A percentile compares a stretch with the other conserved stretches of the same genome.
These are phyloP conservation scores for Acephala macrosclerotiorum DNA, from an alignment of 2,329 filamentous ascomycete species.

Conservation along the genomic window DNA sequence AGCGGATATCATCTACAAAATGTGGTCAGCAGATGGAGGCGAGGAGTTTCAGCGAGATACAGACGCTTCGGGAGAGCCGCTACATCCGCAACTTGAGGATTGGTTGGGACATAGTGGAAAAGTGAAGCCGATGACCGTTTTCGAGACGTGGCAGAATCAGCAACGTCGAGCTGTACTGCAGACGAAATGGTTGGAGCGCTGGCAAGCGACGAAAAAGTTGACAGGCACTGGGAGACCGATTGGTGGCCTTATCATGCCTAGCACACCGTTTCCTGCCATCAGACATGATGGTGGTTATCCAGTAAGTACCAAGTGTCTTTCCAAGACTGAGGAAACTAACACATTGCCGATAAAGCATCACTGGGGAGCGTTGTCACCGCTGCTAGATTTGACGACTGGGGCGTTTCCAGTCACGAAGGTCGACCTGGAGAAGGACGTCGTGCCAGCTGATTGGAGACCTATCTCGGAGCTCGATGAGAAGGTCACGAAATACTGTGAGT, in stretches of 20 bases:
- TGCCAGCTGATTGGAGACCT: conserved; percentile 34
- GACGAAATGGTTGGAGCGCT: conserved; percentile 34
- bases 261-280: conserved; percentile 24
- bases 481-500: conserved; percentile 34
- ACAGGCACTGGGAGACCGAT: conserved; percentile 24
- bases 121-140: conserved; percentile 31
- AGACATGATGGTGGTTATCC: conserved; percentile 26
- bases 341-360: conserved; percentile 14
- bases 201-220: conserved; percentile 28
- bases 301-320: too few species aligned
- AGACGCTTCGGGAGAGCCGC: conserved; percentile 36
- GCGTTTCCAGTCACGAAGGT: conserved; percentile 39
- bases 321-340: neutral
- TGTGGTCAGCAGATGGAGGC: conserved; percentile 17
- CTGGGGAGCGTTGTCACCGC: conserved; percentile 19
- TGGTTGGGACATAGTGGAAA: conserved; percentile 32
- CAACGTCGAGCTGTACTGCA: conserved; percentile 24
- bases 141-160: conserved; percentile 40
- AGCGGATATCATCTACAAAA: conserved; percentile 8
- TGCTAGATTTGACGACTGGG: conserved; percentile 37
- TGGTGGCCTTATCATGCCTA: conserved; percentile 25
- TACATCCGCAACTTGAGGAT: conserved; percentile 32
- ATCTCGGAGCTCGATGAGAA: conserved; percentile 34
- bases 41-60: conserved; percentile 36
- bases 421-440: conserved; percentile 34